Conservation (phyloP, 345 rosid species). For the Populus simonii region DNA sequence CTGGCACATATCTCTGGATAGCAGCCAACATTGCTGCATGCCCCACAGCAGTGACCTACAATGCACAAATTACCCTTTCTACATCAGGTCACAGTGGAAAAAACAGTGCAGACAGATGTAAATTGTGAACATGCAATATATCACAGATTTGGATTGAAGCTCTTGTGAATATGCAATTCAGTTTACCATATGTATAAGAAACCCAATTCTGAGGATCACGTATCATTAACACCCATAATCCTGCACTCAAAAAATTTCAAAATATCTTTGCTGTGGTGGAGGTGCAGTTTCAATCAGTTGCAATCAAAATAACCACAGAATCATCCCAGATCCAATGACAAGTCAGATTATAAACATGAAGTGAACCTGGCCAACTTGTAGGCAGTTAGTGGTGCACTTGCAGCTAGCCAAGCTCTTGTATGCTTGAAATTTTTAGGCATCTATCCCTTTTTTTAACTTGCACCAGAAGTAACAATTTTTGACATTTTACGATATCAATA, state of each 20-base stretch:
- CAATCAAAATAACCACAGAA: background rate
- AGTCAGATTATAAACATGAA: background rate
- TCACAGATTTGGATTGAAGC: background rate
- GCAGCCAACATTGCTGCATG: slow-evolving; percentile 97
- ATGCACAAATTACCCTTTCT: background rate
- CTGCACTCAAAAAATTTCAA: background rate
- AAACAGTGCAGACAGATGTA: background rate
- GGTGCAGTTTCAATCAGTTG: background rate
- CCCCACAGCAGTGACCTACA: slow-evolving; percentile 94
- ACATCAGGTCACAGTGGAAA: background rate
- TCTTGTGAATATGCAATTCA: background rate
- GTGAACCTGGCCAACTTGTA: background rate
- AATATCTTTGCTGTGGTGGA: background rate
- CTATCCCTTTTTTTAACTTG: background rate
- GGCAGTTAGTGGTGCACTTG: background rate
- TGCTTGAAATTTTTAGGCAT: background rate
- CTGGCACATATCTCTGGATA: slow-evolving; percentile 84
- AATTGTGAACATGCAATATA: background rate
- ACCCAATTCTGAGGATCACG: background rate
- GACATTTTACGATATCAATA: background rate
- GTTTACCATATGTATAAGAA: background rate
- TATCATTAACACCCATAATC: background rate
- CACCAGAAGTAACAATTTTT: background rate
- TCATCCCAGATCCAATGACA: background rate
- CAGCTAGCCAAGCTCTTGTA: background rate